Conservation (phyloP, 495 filamentous ascomycete species). For the Hyphodiscus hymeniophilus region DNA sequence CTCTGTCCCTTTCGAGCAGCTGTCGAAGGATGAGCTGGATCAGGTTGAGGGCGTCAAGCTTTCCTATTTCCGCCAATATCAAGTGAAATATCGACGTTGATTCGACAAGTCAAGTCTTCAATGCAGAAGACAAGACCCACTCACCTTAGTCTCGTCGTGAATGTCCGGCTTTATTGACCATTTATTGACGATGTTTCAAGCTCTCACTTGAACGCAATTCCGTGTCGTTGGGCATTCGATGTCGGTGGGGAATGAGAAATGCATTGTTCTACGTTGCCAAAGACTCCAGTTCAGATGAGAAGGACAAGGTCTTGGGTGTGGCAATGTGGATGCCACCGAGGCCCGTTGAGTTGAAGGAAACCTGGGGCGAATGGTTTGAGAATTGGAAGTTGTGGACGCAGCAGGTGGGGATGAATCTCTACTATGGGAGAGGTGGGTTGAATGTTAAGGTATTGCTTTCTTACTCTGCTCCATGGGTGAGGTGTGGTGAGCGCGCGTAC, state of each 20-base stretch:
- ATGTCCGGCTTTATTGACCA: neutral
- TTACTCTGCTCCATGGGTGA: constrained; percentile 2
- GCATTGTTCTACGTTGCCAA: constrained; percentile 58
- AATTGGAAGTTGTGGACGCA: constrained; percentile 50
- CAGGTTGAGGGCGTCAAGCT: too few relatives aligned
- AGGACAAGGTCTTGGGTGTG: constrained; percentile 46
- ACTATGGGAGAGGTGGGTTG: constrained; percentile 55
- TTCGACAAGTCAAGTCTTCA: too few relatives aligned
- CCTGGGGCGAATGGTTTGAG: constrained; percentile 49
- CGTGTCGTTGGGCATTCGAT: constrained; percentile 39
- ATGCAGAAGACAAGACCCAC: too few relatives aligned
- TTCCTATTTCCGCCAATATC: too few relatives aligned
- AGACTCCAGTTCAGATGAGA: constrained; percentile 28
- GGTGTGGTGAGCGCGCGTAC: neutral
- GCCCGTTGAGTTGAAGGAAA: constrained; percentile 29
- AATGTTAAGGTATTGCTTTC: constrained; percentile 37
- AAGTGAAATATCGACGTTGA: too few relatives aligned
- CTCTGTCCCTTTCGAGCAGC: too few relatives aligned
- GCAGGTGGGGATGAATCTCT: constrained; percentile 54
- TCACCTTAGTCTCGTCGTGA: neutral
- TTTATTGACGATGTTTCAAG: constrained; percentile 11
- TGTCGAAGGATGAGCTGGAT: too few relatives aligned
- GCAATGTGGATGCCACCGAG: constrained; percentile 56
- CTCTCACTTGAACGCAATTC: constrained; percentile 17
- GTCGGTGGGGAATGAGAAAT: constrained; percentile 53